Evolutionary conservation across 192 early-diverging fungal genomes (phyloP).

Genomic region (Coemansia sp.): DNA sequence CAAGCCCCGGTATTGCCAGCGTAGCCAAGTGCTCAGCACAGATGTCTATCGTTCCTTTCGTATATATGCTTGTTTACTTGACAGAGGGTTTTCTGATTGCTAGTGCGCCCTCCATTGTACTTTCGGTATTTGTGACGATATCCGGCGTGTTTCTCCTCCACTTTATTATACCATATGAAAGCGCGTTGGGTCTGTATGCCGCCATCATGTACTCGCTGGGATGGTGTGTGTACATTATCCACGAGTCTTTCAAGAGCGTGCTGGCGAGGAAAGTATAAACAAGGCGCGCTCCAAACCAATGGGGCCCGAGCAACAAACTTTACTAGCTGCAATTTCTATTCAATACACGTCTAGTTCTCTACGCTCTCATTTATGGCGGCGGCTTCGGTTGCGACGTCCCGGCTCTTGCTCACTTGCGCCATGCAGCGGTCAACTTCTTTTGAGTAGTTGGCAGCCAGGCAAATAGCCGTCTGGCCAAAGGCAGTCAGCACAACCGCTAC

Average conservation of each 20-base stretch:
- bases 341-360: background rate
- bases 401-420: slow-evolving; percentile 15
- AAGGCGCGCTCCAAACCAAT: background rate
- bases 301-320: background rate
- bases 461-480: slow-evolving; percentile 27
- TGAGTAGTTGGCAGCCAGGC: slow-evolving; percentile 24
- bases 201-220: background rate
- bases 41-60: background rate
- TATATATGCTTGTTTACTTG: background rate
- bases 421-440: slow-evolving; percentile 37
- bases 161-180: background rate
- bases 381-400: background rate
- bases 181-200: background rate
- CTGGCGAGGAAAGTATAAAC: background rate
- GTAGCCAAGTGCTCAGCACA: background rate
- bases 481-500: slow-evolving; percentile 35
- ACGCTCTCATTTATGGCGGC: background rate
- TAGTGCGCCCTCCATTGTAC: background rate
- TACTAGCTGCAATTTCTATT: background rate
- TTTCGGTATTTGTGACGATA: background rate
- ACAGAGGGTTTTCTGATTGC: background rate
- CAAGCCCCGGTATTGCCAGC: background rate
- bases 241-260: background rate
- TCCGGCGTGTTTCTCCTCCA: background rate
- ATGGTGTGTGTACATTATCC: background rate